These are phyloP conservation scores for Tuber aestivum DNA, from an alignment of 495 filamentous ascomycete genomes.

Conservation along the genomic window DNA sequence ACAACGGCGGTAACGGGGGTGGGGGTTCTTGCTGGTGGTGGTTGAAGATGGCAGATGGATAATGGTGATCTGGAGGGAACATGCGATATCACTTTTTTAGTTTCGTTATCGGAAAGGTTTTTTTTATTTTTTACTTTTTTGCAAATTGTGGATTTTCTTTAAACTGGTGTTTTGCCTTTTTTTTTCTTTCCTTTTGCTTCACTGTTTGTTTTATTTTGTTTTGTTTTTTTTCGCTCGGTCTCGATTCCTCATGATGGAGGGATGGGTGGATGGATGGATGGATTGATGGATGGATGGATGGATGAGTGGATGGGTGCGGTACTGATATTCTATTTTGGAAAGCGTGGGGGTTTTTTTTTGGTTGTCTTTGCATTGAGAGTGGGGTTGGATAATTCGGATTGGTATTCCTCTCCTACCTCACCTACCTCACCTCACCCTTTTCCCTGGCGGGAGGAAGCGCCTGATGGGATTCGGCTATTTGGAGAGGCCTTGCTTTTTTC, in stretches of 20 bases:
- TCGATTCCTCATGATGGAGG: constrained; percentile 4
- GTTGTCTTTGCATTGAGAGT: not conserved
- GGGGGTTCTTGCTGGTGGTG: not conserved
- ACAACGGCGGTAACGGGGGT: not conserved
- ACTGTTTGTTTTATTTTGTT: not conserved
- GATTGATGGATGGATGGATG: not conserved
- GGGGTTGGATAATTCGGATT: not conserved
- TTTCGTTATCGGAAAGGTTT: not conserved
- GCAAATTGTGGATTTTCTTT: not conserved
- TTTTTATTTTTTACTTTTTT: not conserved
- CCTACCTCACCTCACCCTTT: not conserved
- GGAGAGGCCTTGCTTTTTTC: not conserved
- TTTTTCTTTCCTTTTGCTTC: not conserved
- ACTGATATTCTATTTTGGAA: not conserved
- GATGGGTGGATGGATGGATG: not conserved
- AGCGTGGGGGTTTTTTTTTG: not conserved
- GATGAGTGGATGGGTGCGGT: not conserved
- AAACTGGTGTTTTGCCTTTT: not conserved
- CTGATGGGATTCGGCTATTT: not conserved
- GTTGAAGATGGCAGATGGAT: not conserved
- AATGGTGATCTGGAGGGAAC: constrained; percentile 5
- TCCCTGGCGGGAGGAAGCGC: not conserved
- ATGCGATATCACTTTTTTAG: constrained; percentile 2
- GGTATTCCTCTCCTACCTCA: not conserved
- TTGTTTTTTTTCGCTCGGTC: not conserved